Percentiles rank a stretch among this genome's conserved stretches.
phyloP scores from a whole-genome alignment of 768 basidiomycete species.

The Sarcodon sp. region DNA sequence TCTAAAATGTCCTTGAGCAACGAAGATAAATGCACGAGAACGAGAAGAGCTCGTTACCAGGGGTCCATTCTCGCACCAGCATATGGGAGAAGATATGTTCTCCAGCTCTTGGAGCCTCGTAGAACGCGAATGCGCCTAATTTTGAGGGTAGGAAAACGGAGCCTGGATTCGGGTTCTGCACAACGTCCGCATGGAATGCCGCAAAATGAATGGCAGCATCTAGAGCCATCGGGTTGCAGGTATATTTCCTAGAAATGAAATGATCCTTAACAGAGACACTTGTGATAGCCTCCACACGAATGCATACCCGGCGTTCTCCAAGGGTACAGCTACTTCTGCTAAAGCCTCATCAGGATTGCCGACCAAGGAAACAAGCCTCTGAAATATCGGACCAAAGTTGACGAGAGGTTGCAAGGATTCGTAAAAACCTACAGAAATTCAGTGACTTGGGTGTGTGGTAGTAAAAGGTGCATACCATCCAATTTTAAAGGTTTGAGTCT shows the following conservation, averaged over 20 bases:
- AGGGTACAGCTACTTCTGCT: not conserved
- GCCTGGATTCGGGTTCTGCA: constrained; percentile 14
- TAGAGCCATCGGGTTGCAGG: constrained; percentile 22
- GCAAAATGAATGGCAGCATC: constrained; percentile 22
- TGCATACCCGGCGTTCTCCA: constrained; percentile 8
- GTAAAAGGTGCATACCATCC: not conserved
- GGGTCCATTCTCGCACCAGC: constrained; percentile 15
- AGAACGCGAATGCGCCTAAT: constrained; percentile 5
- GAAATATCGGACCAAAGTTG: constrained; percentile 1
- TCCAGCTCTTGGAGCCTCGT: constrained; percentile 8
- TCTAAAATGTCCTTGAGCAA: not conserved
- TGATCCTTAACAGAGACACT: not conserved
- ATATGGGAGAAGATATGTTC: constrained; percentile 13
- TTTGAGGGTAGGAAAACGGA: constrained; percentile 20
- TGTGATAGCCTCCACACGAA: constrained; percentile 5
- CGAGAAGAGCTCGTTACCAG: constrained; percentile 7
- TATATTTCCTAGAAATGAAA: constrained; percentile 13
- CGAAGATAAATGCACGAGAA: not conserved
- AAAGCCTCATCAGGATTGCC: not conserved
- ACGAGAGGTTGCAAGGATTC: not conserved
- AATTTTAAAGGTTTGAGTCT: not conserved
- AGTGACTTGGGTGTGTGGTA: not conserved
- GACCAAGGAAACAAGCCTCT: constrained; percentile 1
- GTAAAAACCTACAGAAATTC: not conserved
- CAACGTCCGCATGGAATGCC: constrained; percentile 16